Conservation (phyloP, 257 asterid genomes). For the Rauvolfia tetraphylla region DNA sequence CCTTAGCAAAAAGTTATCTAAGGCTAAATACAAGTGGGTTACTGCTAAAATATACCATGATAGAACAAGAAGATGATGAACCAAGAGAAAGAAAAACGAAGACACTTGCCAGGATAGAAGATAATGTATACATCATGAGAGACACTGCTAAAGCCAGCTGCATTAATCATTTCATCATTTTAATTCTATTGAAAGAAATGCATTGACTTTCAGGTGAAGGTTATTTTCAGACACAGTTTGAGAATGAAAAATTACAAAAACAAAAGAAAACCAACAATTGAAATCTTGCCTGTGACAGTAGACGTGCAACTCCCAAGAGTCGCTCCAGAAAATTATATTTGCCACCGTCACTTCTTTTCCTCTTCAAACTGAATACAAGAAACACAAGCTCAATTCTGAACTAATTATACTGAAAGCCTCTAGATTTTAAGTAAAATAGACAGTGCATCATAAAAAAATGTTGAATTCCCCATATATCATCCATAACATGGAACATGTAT, state of each 20-base stretch:
- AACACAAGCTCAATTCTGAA: background rate
- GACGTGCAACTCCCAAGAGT: constrained; percentile 71
- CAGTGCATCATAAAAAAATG: background rate
- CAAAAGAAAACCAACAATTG: background rate
- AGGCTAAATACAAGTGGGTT: no score
- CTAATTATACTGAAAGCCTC: background rate
- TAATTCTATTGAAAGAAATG: background rate
- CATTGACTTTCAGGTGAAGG: background rate
- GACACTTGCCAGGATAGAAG: background rate
- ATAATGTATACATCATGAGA: background rate
- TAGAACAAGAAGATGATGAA: background rate
- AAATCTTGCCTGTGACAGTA: constrained; percentile 53
- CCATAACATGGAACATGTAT: background rate
- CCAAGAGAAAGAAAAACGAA: background rate
- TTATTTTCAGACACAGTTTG: background rate
- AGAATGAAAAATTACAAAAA: background rate
- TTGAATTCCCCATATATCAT: background rate
- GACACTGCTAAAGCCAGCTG: background rate
- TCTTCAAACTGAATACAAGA: constrained; percentile 60
- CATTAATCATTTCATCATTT: background rate
- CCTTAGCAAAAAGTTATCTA: background rate
- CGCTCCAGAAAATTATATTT: constrained; percentile 75
- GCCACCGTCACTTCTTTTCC: constrained; percentile 47
- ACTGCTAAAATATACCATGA: background rate
- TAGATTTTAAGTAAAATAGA: background rate